phyloP scores from a whole-genome alignment of 31 red algal genomes.

The Pterothamnion heteromorphum region DNA sequence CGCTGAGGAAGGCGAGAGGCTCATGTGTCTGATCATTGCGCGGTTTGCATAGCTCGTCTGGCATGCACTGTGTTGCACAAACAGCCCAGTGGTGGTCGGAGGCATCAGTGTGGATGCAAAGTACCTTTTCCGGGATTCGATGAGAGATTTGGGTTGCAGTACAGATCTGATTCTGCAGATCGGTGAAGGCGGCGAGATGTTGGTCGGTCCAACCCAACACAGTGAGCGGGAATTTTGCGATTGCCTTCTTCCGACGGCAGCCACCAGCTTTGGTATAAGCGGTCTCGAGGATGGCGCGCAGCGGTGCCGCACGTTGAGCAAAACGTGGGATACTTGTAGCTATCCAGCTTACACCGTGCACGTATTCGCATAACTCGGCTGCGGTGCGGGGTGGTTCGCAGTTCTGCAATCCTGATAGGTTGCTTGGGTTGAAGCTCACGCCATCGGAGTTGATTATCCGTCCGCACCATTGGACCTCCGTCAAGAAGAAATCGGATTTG shows the following conservation, averaged over 20 bases:
- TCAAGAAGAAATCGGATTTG: constrained; percentile 46
- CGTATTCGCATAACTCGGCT: constrained; percentile 38
- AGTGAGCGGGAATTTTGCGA: background rate
- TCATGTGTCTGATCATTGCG: constrained; percentile 1
- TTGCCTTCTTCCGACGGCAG: constrained; percentile 31
- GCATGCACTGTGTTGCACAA: background rate
- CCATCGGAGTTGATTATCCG: constrained; percentile 17
- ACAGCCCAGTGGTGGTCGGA: constrained; percentile 48
- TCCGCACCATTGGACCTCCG: background rate
- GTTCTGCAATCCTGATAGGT: background rate
- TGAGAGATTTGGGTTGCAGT: constrained; percentile 23
- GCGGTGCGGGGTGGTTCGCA: background rate
- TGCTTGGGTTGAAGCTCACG: constrained; percentile 20
- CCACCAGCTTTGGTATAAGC: constrained; percentile 36
- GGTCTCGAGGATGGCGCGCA: constrained; percentile 36
- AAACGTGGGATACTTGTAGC: constrained; percentile 47
- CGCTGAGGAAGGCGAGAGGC: constrained; percentile 9
- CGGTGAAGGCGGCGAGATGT: background rate
- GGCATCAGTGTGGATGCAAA: constrained; percentile 44
- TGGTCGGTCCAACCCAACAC: background rate
- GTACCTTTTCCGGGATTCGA: background rate
- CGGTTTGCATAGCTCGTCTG: background rate
- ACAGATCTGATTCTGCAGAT: background rate
- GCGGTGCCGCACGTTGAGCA: constrained; percentile 7
- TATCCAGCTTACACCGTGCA: constrained; percentile 32